Evolutionary conservation across 768 basidiomycete species (phyloP), one percentile per base, ranked within the genome.

Genomic region (Cyclocybe aegerita): DNA sequence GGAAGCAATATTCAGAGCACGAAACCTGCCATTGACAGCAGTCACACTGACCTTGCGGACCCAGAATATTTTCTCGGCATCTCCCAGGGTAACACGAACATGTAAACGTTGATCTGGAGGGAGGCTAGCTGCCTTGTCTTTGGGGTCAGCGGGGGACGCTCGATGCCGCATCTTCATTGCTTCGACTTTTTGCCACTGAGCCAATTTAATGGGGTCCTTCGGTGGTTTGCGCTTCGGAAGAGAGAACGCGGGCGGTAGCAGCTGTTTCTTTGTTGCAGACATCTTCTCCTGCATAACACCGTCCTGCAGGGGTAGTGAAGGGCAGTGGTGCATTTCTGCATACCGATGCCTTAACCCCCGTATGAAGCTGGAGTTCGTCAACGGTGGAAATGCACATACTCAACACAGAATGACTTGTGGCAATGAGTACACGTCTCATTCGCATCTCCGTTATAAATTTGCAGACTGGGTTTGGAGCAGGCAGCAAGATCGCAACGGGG

Each of bases 111-210:
- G 75, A 16, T 80, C 77, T 39, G 80, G 59, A 10, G 81, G 69
- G 1, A 81, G 64, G 11, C 69, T 66, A 9, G 73, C 69, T 1
- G 66, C 46, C 45, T 70, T 77, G 60, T 86, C 82, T 58, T 77
- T 82, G 14, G 79, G 73, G 58, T 91, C 83, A 7, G 72, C 81
- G 2, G 88, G 80, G 37, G 70, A 57, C 9, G 91, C 91, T 35
- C 72, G 75, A 61, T 87, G 88, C 47, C 84, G 82, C 77, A 93
- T 78, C 61, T 82, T 88, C 78, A 92, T 88, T 4, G 85, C 61
- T 59, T 84, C 80, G 12, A 90, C 61, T 57, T 80, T 82, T 49
- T 76, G 75, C 51, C 75, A 65, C 53, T 82, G 79, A 1, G 76
- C 80, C 15, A 78, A 62, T 56, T 83, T 83, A 47, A 69, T 73